These are phyloP conservation scores for Astraeus odoratus DNA, from an alignment of 768 basidiomycete species.

Conservation along the genomic window DNA sequence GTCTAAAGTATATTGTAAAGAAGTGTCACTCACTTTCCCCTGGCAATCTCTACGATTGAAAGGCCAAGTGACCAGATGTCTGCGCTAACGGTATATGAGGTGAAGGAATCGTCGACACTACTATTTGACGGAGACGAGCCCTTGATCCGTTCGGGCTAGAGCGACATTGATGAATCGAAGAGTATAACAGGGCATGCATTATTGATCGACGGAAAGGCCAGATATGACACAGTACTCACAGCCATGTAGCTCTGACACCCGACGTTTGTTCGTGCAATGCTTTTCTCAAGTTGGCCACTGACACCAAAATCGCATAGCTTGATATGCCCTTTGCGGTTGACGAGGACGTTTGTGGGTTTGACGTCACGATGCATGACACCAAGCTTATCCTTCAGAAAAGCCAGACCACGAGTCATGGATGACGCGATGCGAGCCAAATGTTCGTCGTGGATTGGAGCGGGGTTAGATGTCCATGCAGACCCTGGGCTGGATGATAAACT, in stretches of 20 bases:
- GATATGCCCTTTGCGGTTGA: constrained; percentile 81
- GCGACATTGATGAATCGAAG: not conserved
- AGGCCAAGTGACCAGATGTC: constrained; percentile 98
- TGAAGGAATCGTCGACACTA: constrained; percentile 25
- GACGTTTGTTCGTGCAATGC: constrained; percentile 95
- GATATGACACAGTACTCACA: constrained; percentile 39
- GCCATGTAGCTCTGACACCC: constrained; percentile 99
- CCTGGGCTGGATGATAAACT: constrained; percentile 26
- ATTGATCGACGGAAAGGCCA: not conserved
- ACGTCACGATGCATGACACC: constrained; percentile 86
- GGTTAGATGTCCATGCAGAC: constrained; percentile 29
- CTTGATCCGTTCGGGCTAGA: constrained; percentile 90
- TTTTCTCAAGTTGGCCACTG: constrained; percentile 94
- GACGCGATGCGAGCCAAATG: constrained; percentile 78
- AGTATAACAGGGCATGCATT: constrained; percentile 1
- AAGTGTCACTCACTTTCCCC: constrained; percentile 44
- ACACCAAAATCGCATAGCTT: constrained; percentile 99
- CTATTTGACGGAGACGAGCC: constrained; percentile 60
- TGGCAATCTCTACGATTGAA: constrained; percentile 87
- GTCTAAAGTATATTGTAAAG: not conserved
- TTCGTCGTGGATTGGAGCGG: constrained; percentile 52
- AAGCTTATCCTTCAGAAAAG: constrained; percentile 91
- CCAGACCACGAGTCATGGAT: constrained; percentile 82
- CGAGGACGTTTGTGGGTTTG: constrained; percentile 90
- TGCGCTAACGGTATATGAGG: constrained; percentile 87